Conservation (phyloP, 768 basidiomycete species). For the Panaeolus papilionaceus region DNA sequence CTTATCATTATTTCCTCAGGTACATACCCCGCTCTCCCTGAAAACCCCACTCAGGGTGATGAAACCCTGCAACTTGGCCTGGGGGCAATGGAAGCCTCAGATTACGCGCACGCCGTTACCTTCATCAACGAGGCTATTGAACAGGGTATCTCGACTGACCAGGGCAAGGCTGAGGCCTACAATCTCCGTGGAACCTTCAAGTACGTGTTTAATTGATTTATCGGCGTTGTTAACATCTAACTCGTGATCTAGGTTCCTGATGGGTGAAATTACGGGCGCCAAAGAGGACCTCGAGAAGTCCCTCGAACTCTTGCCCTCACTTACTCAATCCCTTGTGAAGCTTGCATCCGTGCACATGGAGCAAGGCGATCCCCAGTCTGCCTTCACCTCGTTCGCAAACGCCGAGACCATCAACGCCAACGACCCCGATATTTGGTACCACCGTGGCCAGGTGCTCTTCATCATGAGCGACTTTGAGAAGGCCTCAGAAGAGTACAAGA, state of each 20-base stretch:
- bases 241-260: constrained; percentile 71
- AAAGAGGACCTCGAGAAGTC: constrained; percentile 84
- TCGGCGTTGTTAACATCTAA: neutral
- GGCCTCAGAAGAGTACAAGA: constrained; percentile 90
- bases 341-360: constrained; percentile 98
- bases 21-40: constrained; percentile 73
- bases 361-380: constrained; percentile 77
- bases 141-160: constrained; percentile 81
- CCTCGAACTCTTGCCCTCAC: constrained; percentile 65
- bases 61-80: constrained; percentile 80
- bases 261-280: constrained; percentile 81
- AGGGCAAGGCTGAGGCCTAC: constrained; percentile 83
- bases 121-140: constrained; percentile 86
- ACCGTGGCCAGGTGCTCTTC: constrained; percentile 97
- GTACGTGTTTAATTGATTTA: constrained; percentile 46
- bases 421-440: constrained; percentile 98
- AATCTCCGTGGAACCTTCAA: constrained; percentile 97
- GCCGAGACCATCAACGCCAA: constrained; percentile 82
- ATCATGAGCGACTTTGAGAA: constrained; percentile 89
- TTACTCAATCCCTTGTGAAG: constrained; percentile 94
- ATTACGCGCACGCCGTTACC: constrained; percentile 83
- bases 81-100: constrained; percentile 82
- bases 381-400: constrained; percentile 91
- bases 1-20: constrained; percentile 44
- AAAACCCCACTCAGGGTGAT: constrained; percentile 80